These are phyloP conservation scores for Hanseniaspora lindneri DNA, from an alignment of 805 yeast species.

Conservation along the genomic window DNA sequence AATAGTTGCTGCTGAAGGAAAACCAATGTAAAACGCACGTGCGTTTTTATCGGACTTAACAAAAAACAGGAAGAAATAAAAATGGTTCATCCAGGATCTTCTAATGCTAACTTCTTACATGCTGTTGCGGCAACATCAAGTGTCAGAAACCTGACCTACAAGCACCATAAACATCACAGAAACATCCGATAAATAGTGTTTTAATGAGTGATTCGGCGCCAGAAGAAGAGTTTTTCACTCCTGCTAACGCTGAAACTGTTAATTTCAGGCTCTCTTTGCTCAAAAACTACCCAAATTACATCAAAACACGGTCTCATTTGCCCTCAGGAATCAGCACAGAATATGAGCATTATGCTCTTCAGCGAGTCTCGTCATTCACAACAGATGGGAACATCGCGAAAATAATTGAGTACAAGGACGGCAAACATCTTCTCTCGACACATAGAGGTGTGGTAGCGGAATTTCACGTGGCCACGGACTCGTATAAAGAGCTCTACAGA, in stretches of 20 bases:
- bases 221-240: slow-evolving; percentile 80
- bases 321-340: background rate
- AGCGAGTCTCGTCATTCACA: slow-evolving; percentile 1
- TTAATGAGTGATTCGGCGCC: too few relatives aligned
- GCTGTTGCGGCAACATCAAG: too few relatives aligned
- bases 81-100: too few relatives aligned
- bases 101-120: too few relatives aligned
- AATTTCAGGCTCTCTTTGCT: slow-evolving; percentile 44
- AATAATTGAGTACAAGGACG: slow-evolving; percentile 2
- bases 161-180: too few relatives aligned
- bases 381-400: slow-evolving; percentile 6
- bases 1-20: too few relatives aligned
- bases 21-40: too few relatives aligned
- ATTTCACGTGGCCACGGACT: background rate
- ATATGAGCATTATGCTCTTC: background rate
- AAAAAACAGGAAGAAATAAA: too few relatives aligned
- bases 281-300: background rate
- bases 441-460: slow-evolving; percentile 4
- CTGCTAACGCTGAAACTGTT: slow-evolving; percentile 48
- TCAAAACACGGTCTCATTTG: background rate
- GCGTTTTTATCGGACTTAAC: too few relatives aligned
- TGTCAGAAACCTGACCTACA: too few relatives aligned
- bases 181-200: too few relatives aligned
- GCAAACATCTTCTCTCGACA: background rate
- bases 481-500: background rate